These are phyloP conservation scores for Penicillium freii DNA, from an alignment of 2,329 filamentous ascomycete species.

Conservation along the genomic window DNA sequence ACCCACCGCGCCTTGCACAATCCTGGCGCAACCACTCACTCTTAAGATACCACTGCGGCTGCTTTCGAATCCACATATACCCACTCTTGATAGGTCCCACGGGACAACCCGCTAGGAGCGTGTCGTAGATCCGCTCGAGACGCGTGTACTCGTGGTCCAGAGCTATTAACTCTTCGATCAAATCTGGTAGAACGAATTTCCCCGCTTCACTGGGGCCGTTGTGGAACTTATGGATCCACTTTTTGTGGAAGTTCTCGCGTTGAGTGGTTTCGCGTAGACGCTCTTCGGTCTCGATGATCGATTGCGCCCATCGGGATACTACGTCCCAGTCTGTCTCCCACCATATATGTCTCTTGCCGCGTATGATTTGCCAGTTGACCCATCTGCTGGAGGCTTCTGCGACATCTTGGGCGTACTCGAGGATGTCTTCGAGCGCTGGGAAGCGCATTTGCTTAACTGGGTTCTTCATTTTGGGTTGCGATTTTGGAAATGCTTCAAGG, in stretches of 20 bases:
- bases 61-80: slow-evolving; percentile 5
- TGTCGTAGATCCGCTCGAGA: slow-evolving; percentile 1
- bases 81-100: slow-evolving; percentile 4
- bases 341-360: slow-evolving; percentile 1
- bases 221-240: background rate
- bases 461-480: background rate
- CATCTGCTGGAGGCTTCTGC: background rate
- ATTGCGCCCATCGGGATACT: slow-evolving; percentile 5
- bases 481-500: background rate
- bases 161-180: slow-evolving; percentile 8
- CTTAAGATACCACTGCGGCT: slow-evolving; percentile 6
- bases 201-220: background rate
- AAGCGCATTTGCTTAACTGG: background rate
- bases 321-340: slow-evolving; percentile 6
- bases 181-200: background rate
- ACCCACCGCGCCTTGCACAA: slow-evolving; percentile 8
- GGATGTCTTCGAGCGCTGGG: background rate
- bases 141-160: slow-evolving; percentile 1
- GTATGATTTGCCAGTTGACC: slow-evolving; percentile 4
- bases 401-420: background rate
- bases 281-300: slow-evolving; percentile 6
- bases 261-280: slow-evolving; percentile 4
- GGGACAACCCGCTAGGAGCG: slow-evolving; percentile 1
- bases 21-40: slow-evolving; percentile 7
- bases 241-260: slow-evolving; percentile 2